Percentiles rank a stretch among this genome's conserved stretches.
Evolutionary conservation across 106 monocot species (phyloP).

Genomic region (Dioscorea dumetorum): DNA sequence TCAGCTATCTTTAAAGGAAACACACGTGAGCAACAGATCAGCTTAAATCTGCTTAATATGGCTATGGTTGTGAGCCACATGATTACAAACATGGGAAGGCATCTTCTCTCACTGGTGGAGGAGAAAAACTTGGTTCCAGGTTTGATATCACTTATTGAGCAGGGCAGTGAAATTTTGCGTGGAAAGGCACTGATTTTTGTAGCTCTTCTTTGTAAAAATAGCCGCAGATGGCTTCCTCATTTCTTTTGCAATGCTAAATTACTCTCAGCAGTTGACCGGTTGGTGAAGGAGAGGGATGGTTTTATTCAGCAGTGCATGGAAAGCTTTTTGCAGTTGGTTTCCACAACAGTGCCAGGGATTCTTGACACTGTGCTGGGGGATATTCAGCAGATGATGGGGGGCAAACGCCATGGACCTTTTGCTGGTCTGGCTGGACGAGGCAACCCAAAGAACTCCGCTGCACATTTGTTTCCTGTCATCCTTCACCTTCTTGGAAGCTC

Average conservation of each 20-base stretch:
- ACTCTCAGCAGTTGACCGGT: slow-evolving; percentile 64
- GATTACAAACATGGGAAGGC: slow-evolving; percentile 40
- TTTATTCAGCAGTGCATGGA: slow-evolving; percentile 65
- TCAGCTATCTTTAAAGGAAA: slow-evolving; percentile 54
- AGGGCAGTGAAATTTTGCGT: slow-evolving; percentile 80
- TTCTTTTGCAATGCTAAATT: slow-evolving; percentile 83
- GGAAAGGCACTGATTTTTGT: slow-evolving; percentile 86
- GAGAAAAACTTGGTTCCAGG: slow-evolving; percentile 68
- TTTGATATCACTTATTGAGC: slow-evolving; percentile 66
- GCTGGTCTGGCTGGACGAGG: slow-evolving; percentile 41
- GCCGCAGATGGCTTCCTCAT: slow-evolving; percentile 77
- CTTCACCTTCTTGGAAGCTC: slow-evolving; percentile 93
- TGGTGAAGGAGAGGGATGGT: slow-evolving; percentile 73
- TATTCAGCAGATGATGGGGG: slow-evolving; percentile 75
- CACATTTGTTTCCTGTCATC: slow-evolving; percentile 71
- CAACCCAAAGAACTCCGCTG: slow-evolving; percentile 48
- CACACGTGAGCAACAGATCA: slow-evolving; percentile 71
- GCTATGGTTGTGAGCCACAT: slow-evolving; percentile 40
- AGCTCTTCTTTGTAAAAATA: slow-evolving; percentile 85
- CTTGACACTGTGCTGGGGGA: slow-evolving; percentile 72
- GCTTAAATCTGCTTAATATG: slow-evolving; percentile 76
- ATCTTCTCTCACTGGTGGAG: slow-evolving; percentile 54
- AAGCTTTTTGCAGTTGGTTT: slow-evolving; percentile 63
- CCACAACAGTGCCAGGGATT: slow-evolving; percentile 50
- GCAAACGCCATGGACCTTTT: slow-evolving; percentile 57